Evolutionary conservation across 2,329 filamentous ascomycete species (phyloP).

Genomic region (Xylariales sp.): DNA sequence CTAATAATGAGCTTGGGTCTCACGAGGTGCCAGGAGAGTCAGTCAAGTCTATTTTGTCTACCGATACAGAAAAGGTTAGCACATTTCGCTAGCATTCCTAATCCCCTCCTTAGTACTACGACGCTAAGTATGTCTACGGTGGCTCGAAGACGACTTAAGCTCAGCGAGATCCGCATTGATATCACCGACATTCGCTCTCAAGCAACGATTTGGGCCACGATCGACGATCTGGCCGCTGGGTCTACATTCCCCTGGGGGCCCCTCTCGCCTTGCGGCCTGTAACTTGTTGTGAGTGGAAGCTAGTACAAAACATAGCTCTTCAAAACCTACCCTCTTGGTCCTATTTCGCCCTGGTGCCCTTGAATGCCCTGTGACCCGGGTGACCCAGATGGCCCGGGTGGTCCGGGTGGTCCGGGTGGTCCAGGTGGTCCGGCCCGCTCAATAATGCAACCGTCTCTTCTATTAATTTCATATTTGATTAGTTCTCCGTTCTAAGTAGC

Average conservation of each 20-base stretch:
- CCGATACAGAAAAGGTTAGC: no score
- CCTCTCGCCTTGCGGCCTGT: constrained; percentile 14
- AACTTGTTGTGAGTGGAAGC: background rate
- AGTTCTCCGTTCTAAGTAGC: background rate
- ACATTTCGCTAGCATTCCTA: constrained; percentile 4
- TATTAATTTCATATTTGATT: background rate
- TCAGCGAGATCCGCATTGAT: constrained; percentile 5
- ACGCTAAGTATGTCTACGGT: no score
- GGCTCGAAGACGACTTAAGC: no score
- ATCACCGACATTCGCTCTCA: background rate
- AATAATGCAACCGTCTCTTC: constrained; percentile 4
- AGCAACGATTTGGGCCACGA: background rate
- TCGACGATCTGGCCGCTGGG: background rate
- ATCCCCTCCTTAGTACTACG: background rate
- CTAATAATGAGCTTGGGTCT: no score
- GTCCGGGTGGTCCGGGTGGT: constrained; percentile 1
- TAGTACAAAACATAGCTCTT: background rate
- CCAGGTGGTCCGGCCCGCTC: background rate
- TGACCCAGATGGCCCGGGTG: background rate
- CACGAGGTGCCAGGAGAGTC: no score
- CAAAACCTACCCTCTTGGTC: constrained; percentile 11
- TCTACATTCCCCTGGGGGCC: constrained; percentile 12
- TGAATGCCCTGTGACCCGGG: constrained; percentile 2
- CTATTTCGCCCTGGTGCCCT: constrained; percentile 3
- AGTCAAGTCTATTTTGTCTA: no score